Evolutionary conservation across 2,329 filamentous ascomycete genomes (phyloP).

Genomic region (Venturia effusa): DNA sequence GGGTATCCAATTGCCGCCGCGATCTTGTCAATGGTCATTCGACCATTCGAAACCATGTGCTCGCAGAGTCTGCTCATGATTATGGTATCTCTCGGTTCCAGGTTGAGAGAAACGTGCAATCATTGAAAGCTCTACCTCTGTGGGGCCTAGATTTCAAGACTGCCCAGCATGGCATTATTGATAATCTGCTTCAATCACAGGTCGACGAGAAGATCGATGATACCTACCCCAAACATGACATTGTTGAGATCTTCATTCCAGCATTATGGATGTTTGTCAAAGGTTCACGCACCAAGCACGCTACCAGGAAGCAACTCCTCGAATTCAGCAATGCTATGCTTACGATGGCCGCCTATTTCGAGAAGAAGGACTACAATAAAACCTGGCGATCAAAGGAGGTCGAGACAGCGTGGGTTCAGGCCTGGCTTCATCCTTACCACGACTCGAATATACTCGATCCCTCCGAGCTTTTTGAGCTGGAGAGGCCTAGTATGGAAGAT

Average conservation of each 20-base stretch:
- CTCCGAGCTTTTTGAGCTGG: slow-evolving; percentile 21
- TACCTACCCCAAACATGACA: slow-evolving; percentile 32
- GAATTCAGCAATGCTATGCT: slow-evolving; percentile 38
- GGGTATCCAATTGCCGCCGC: slow-evolving; percentile 44
- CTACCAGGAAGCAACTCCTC: slow-evolving; percentile 32
- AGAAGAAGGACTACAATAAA: slow-evolving; percentile 37
- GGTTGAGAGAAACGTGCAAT: slow-evolving; percentile 44
- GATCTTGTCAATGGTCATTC: slow-evolving; percentile 44
- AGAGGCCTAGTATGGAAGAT: slow-evolving; percentile 23
- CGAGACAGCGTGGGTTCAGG: slow-evolving; percentile 34
- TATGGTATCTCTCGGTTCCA: slow-evolving; percentile 45
- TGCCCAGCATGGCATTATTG: slow-evolving; percentile 42
- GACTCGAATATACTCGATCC: slow-evolving; percentile 25
- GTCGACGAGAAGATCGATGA: slow-evolving; percentile 36
- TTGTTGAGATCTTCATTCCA: slow-evolving; percentile 44
- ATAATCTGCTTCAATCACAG: slow-evolving; percentile 42
- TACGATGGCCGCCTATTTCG: slow-evolving; percentile 39
- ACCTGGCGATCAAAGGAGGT: slow-evolving; percentile 37
- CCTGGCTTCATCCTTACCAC: slow-evolving; percentile 36
- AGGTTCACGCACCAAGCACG: slow-evolving; percentile 36
- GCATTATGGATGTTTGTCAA: slow-evolving; percentile 40
- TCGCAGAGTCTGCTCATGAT: slow-evolving; percentile 44
- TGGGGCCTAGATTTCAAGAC: slow-evolving; percentile 45
- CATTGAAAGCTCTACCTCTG: slow-evolving; percentile 42
- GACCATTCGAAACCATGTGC: slow-evolving; percentile 44